phyloP scores from a whole-genome alignment of 768 basidiomycete species.

The Dendrothele bispora region DNA sequence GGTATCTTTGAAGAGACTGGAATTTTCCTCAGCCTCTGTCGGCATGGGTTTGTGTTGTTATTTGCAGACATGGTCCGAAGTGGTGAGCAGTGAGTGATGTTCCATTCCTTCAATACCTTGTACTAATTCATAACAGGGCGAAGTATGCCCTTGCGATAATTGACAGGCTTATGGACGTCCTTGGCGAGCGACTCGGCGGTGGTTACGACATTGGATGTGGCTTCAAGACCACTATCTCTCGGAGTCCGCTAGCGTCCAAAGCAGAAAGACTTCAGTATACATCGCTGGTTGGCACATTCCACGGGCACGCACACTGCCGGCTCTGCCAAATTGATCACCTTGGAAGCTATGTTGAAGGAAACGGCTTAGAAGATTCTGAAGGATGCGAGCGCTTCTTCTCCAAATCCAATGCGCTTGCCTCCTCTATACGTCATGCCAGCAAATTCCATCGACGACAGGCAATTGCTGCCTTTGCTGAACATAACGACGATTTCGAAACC shows the following conservation, averaged over 20 bases:
- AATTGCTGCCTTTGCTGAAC: slow-evolving; percentile 3
- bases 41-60: slow-evolving; percentile 3
- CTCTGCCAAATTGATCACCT: slow-evolving; percentile 20
- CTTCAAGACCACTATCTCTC: slow-evolving; percentile 17
- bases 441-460: slow-evolving; percentile 16
- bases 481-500: slow-evolving; percentile 4
- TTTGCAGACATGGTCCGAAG: slow-evolving; percentile 5
- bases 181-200: slow-evolving; percentile 1
- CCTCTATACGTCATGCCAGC: slow-evolving; percentile 11
- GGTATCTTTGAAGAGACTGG: slow-evolving; percentile 8
- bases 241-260: slow-evolving; percentile 12
- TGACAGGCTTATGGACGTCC: slow-evolving; percentile 8
- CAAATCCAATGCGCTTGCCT: slow-evolving; percentile 12
- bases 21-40: slow-evolving; percentile 4
- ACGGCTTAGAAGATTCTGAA: slow-evolving; percentile 21
- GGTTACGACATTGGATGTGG: slow-evolving; percentile 24
- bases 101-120: background rate
- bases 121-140: slow-evolving; percentile 11
- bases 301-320: slow-evolving; percentile 21
- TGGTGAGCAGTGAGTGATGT: slow-evolving; percentile 1
- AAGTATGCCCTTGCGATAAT: slow-evolving; percentile 23
- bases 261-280: background rate
- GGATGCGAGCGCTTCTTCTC: slow-evolving; percentile 13
- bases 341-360: slow-evolving; percentile 11
- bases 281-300: slow-evolving; percentile 12